phyloP scores from a whole-genome alignment of 2,329 filamentous ascomycete species.

The Cercospora janseana region DNA sequence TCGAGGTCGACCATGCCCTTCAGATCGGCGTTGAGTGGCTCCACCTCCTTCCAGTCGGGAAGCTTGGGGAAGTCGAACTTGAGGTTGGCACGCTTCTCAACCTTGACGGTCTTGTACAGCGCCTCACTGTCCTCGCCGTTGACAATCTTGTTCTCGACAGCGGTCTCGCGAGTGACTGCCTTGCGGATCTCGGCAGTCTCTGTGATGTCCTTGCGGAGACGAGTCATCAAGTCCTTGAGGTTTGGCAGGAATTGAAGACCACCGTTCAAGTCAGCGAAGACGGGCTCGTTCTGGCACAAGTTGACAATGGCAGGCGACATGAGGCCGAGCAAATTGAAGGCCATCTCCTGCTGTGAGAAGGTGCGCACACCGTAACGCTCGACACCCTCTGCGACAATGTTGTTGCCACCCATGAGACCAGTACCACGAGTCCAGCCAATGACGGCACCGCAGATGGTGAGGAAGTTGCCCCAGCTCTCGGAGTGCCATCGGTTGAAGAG shows the following conservation, averaged over 20 bases:
- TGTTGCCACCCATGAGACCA: constrained; percentile 96
- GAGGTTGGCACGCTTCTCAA: constrained; percentile 94
- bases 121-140: constrained; percentile 91
- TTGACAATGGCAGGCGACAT: constrained; percentile 95
- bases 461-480: constrained; percentile 94
- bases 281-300: constrained; percentile 90
- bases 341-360: constrained; percentile 99
- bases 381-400: constrained; percentile 93
- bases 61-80: constrained; percentile 93
- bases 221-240: constrained; percentile 90
- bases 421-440: constrained; percentile 99
- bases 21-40: constrained; percentile 80
- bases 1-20: constrained; percentile 99
- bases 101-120: constrained; percentile 89
- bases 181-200: constrained; percentile 91
- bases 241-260: constrained; percentile 97
- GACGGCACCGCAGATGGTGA: constrained; percentile 96
- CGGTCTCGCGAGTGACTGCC: constrained; percentile 91
- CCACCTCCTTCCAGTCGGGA: constrained; percentile 89
- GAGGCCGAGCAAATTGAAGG: constrained; percentile 93
- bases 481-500: constrained; percentile 98
- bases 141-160: constrained; percentile 95
- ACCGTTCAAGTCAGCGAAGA: constrained; percentile 96
- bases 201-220: constrained; percentile 88
- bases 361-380: constrained; percentile 96